Base-by-base conservation (phyloP, 2,329 filamentous ascomycete genomes). In the Stachybotrys echinatus region DNA sequence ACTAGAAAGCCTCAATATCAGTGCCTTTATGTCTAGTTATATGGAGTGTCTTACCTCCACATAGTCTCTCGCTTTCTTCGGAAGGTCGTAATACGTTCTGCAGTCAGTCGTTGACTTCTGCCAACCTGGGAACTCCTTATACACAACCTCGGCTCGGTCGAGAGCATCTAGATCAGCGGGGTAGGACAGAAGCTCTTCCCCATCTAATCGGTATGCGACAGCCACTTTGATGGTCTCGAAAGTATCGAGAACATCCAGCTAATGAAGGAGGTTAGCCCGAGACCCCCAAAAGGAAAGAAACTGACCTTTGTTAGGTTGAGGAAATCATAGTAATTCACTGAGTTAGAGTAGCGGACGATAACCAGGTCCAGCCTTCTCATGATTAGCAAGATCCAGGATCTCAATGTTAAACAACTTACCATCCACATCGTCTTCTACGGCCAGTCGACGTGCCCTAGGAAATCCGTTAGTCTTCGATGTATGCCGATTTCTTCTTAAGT, bases 151-250 rank as follows among this genome's bases (percentile, higher is more conserved):
- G 49, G 81, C 75, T 48, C 74, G 71, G 23, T 78, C 77, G 17
- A 89, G 72, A 34, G 77, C 65, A 40, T 74, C 69, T 17, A 83
- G 74, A 59, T 87, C 80, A 7, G 84, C 83, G 5, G 79, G 87
- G 75, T 87, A 89, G 12, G 76, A 81, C 18, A 55, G 54, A 5
- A 63, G 47, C 50, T 62, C 61, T 55, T 61, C 10, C 51, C 40
- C 54, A 50, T 65, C 56, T 44, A 61, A 65, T 58, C 75, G 76
- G 71, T 95, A 95, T 2, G 81, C 83, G 14, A 87, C 80, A 18
- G 87, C 87, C 47, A 89, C 75, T 66, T 91, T 88, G 69, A 95
- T 79, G 61, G 83, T 84, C 10, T 80, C 75, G 64, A 95, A 90
- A 27, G 80, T 80, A 64, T 91, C 87, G 17, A 91, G 75, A 37